Base-by-base conservation (phyloP, 2,329 filamentous ascomycete genomes). In the Penicillium nordicum region DNA sequence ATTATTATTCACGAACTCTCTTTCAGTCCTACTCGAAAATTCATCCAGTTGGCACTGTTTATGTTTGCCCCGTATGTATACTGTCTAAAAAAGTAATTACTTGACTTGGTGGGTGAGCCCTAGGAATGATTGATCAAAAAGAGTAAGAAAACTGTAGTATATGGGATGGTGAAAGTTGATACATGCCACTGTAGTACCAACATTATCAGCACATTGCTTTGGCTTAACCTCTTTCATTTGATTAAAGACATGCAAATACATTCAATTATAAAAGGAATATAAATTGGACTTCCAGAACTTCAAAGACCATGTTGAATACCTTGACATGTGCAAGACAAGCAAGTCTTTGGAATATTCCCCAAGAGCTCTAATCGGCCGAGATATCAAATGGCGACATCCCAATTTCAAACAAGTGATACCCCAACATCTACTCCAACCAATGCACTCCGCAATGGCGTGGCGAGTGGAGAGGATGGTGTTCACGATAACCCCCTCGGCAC, bases 401-500 rank as follows among this genome's bases (percentile, higher is more conserved):
- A 21, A 18, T 37, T n/a, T 16, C 29, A 32, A 23, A 30, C 18
- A 23, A 23, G 23, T 9, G 8, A 51, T 30, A 42, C 37, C 48
- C 37, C 48, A 27, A 27, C 27, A 29, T 16, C 16, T 37, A 54
- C 48, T 27, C 55, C 48, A 21, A 48, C 56, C 46, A 29, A 16
- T 45, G 40, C 40, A 29, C 48, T 44, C 49, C 30, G 40, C 51
- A 57, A 63, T 64, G 48, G 62, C 63, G 63, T 60, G 50, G 55
- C 11, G 36, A 60, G 63, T 61, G 63, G 63, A 55, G 60, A 49
- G 34, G 29, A 65, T 50, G 54, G 53, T 47, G 44, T 46, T 46
- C 44, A n/a, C 44, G 48, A 56, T 29, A 61, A 52, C 46, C 49
- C 40, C 41, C 41, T 43, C 43, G 49, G 57, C 54, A 65, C 66